These are phyloP conservation scores for Begonia peltatifolia DNA, from an alignment of 306 rosid genomes.

Conservation along the genomic window DNA sequence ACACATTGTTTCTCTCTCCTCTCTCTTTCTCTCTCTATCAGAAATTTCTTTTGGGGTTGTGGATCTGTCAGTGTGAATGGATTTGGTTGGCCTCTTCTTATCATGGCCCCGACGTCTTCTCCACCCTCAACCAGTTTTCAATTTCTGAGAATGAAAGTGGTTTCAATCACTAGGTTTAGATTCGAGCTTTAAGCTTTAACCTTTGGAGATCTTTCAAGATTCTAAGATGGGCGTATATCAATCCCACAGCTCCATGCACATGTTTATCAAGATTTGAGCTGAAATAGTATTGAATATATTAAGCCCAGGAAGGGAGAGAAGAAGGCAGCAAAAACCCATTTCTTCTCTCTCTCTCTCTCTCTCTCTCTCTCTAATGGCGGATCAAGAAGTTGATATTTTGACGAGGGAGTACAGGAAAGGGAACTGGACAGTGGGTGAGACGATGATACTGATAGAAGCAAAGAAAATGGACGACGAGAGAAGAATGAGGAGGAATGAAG, in stretches of 20 bases:
- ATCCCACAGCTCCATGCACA: too few species aligned
- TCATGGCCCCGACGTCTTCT: constrained; percentile 2
- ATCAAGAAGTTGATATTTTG: constrained; percentile 14
- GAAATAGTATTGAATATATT: too few species aligned
- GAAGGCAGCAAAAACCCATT: neutral
- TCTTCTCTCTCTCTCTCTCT: neutral
- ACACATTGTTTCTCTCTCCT: constrained; percentile 11
- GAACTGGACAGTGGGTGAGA: constrained; percentile 35
- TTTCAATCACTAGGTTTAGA: constrained; percentile 34
- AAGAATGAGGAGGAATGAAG: constrained; percentile 22
- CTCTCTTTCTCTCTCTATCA: constrained; percentile 10
- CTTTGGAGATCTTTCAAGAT: constrained; percentile 16
- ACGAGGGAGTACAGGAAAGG: constrained; percentile 34
- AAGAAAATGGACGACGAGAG: constrained; percentile 39
- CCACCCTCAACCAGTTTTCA: neutral
- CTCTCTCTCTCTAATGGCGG: constrained; percentile 18
- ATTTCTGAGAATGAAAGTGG: constrained; percentile 19
- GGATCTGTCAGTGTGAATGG: constrained; percentile 37
- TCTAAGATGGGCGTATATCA: neutral
- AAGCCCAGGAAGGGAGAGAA: neutral
- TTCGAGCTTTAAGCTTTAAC: constrained; percentile 24
- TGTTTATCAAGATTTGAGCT: too few species aligned
- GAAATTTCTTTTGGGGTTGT: constrained; percentile 25
- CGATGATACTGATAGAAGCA: constrained; percentile 35
- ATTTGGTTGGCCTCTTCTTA: constrained; percentile 40